phyloP scores from a whole-genome alignment of 306 rosid genomes.

The Quercus aquifolioides region DNA sequence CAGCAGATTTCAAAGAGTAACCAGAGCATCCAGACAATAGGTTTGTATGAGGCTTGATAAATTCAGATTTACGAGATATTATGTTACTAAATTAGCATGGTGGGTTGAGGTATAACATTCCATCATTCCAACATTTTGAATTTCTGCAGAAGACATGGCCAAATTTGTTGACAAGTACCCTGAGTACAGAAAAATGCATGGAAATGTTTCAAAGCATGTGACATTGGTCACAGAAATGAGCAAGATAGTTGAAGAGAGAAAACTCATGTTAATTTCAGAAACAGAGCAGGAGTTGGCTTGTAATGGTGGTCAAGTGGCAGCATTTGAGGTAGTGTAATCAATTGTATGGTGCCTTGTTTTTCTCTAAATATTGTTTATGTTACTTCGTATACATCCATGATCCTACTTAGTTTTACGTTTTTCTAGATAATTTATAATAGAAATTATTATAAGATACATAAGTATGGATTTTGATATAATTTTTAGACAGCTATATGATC shows the following conservation, averaged over 20 bases:
- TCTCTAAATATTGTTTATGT: constrained; percentile 6
- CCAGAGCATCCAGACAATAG: constrained; percentile 93
- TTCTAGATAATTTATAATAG: neutral
- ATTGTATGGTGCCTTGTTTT: neutral
- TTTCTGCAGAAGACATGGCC: constrained; percentile 90
- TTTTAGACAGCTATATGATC: too few species aligned
- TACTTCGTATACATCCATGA: neutral
- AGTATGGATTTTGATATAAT: neutral
- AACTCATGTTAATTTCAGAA: constrained; percentile 87
- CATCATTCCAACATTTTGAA: constrained; percentile 25
- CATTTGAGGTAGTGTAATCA: constrained; percentile 75
- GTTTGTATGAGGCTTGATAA: constrained; percentile 42
- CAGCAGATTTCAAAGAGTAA: constrained; percentile 83
- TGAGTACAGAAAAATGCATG: constrained; percentile 91
- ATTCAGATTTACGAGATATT: neutral
- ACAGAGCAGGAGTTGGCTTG: constrained; percentile 97
- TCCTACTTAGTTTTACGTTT: neutral
- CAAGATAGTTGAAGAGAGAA: constrained; percentile 74
- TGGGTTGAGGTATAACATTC: constrained; percentile 4
- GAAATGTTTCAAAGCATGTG: constrained; percentile 96
- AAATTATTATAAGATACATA: neutral
- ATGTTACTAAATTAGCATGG: neutral
- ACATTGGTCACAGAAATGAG: constrained; percentile 96
- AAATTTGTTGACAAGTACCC: constrained; percentile 94
- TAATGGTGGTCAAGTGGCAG: constrained; percentile 93